A percentile compares a stretch with the other conserved stretches of the same genome.
Conservation (phyloP, 169 alveolate genomes). For the Cryptosporidium ryanae region DNA sequence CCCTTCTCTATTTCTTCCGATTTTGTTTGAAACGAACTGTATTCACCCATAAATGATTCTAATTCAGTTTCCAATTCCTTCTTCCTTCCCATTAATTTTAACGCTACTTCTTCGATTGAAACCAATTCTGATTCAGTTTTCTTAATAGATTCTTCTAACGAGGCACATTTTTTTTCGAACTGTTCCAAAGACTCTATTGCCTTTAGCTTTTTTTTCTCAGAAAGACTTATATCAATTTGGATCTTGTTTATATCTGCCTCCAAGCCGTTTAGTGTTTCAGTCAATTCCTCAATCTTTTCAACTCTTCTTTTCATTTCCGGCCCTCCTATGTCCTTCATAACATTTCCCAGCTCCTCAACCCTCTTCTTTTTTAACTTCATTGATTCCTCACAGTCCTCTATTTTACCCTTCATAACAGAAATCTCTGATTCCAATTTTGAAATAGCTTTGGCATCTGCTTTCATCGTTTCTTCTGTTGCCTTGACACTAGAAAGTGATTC, state of each 20-base stretch:
- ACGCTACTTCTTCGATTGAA: constrained; percentile 72
- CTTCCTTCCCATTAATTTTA: constrained; percentile 59
- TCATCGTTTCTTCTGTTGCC: background rate
- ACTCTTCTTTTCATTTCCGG: constrained; percentile 41
- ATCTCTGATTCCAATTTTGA: constrained; percentile 28
- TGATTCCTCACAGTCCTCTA: background rate
- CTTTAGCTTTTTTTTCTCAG: constrained; percentile 60
- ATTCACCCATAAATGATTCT: background rate
- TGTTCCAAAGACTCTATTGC: constrained; percentile 38
- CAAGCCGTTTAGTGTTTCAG: constrained; percentile 9
- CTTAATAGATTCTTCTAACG: constrained; percentile 16
- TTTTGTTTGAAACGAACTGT: constrained; percentile 56
- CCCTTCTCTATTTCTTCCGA: constrained; percentile 75
- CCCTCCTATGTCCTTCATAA: constrained; percentile 68
- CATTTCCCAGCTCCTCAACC: constrained; percentile 27
- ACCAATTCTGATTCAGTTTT: constrained; percentile 20
- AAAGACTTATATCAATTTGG: constrained; percentile 56
- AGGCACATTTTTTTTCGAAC: background rate
- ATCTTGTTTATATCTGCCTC: constrained; percentile 21
- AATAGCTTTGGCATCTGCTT: background rate
- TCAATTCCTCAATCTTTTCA: constrained; percentile 28
- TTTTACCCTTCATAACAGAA: constrained; percentile 1
- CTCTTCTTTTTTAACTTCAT: constrained; percentile 15
- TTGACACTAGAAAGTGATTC: too few relatives aligned
- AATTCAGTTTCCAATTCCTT: constrained; percentile 57